These are phyloP conservation scores for Actinidia chinensis DNA, from an alignment of 179 eudicot genomes.

Conservation along the genomic window DNA sequence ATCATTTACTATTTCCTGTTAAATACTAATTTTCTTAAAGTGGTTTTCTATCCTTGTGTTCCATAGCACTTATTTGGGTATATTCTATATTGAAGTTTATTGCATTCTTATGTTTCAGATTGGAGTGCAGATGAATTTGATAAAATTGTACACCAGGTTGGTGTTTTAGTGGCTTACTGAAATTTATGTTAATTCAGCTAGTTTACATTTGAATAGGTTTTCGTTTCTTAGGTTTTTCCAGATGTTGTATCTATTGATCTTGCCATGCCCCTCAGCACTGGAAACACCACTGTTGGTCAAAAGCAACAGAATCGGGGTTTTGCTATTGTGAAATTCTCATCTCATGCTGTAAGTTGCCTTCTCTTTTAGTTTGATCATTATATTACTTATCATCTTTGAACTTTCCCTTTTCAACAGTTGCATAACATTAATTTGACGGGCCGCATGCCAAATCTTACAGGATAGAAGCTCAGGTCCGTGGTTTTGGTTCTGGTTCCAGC, in stretches of 20 bases:
- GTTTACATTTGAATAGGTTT: conserved; percentile 11
- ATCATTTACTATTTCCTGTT: conserved; percentile 3
- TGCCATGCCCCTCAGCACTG: conserved; percentile 36
- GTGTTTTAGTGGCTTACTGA: conserved; percentile 11
- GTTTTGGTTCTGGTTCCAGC: conserved; percentile 63
- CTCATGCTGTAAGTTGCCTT: conserved; percentile 64
- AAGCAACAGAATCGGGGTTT: conserved; percentile 67
- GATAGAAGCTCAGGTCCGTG: conserved; percentile 76
- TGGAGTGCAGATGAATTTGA: conserved; percentile 66
- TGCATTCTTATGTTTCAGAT: conserved; percentile 33
- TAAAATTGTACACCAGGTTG: conserved; percentile 56
- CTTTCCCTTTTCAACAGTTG: conserved; percentile 7
- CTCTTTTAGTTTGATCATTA: conserved; percentile 2
- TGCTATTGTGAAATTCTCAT: conserved; percentile 63
- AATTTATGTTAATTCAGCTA: neutral
- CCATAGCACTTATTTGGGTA: conserved; percentile 1
- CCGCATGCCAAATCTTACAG: conserved; percentile 67
- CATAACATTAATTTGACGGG: conserved; percentile 33
- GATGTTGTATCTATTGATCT: conserved; percentile 68
- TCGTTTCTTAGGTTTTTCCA: conserved; percentile 50
- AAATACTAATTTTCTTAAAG: neutral
- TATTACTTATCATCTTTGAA: conserved; percentile 6
- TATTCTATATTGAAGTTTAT: neutral
- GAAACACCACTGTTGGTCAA: conserved; percentile 32
- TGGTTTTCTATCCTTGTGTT: conserved; percentile 14